Evolutionary conservation across 2,329 filamentous ascomycete species (phyloP), one percentile per base, ranked within the genome.

Genomic region (Laburnicola sp.): DNA sequence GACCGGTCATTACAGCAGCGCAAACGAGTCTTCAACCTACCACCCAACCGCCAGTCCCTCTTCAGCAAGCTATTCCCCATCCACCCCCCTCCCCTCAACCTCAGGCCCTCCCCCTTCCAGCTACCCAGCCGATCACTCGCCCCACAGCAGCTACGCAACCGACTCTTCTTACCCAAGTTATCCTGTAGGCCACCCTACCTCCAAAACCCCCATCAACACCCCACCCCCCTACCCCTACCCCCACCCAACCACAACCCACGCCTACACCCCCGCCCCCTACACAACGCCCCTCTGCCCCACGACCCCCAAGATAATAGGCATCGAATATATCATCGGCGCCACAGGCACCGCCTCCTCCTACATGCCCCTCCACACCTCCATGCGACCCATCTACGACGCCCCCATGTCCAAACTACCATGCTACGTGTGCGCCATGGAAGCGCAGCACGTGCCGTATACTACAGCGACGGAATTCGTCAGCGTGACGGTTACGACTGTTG

Each of bases 331-430:
- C 28, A 50, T 59, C 37, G 50, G 53, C 44, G 54, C 55, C 3
- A 57, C 54, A 6, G 51, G 50, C 50, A 45, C 48, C 27, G 34
- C 22, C 6, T 44, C 56, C 21, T n/a, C 21, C 2, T 54, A 54
- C 45, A 51, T 57, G 16, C 56, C 56, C 10, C 54, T 44, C 44
- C 25, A 45, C 28, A 59, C 56, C 9, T 38, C 47, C 3, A 45
- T 49, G 30, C 54, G 56, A n/a, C 56, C 56, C 7, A 57, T 59
- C 48, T 59, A 59, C 49, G 56, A 59, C 39, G 38, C 44, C 39
- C 34, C 45, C 22, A 57, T 51, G 8, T 54, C 54, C 28, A 39
- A 44, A n/a, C 56, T 59, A 4, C 56, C 56, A 6, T 59, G 56
- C 56, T 59, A 59, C 44, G 31, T 48, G 34, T 59, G 56, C 46